Conservation (phyloP, 2,329 filamentous ascomycete species). For the Fusarium austroafricanum region DNA sequence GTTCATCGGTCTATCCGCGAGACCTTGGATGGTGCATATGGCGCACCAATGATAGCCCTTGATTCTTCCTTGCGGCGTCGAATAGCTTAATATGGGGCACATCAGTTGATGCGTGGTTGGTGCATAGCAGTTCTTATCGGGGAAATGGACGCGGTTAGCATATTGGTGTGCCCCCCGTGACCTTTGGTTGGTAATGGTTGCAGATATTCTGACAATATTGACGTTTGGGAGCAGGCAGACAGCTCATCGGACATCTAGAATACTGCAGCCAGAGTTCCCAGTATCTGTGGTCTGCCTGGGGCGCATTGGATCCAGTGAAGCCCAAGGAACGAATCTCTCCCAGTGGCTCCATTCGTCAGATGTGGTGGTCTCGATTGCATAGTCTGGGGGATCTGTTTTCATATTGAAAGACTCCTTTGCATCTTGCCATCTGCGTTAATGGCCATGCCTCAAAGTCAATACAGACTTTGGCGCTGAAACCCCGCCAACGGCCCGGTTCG, state of each 20-base stretch:
- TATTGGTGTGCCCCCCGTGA: slow-evolving; percentile 28
- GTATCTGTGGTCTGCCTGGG: slow-evolving; percentile 29
- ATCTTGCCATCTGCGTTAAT: slow-evolving; percentile 29
- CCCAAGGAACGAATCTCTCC: slow-evolving; percentile 12
- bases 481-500: slow-evolving; percentile 43
- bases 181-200: slow-evolving; percentile 26
- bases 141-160: slow-evolving; percentile 27
- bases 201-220: slow-evolving; percentile 21
- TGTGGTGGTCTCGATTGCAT: slow-evolving; percentile 13
- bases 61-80: slow-evolving; percentile 25
- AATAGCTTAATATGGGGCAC: slow-evolving; percentile 33
- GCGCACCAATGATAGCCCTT: slow-evolving; percentile 37
- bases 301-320: slow-evolving; percentile 24
- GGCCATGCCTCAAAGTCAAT: slow-evolving; percentile 40
- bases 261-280: slow-evolving; percentile 34
- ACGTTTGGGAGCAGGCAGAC: slow-evolving; percentile 21
- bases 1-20: slow-evolving; percentile 20
- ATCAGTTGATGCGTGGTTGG: slow-evolving; percentile 35
- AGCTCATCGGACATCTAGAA: slow-evolving; percentile 40
- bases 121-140: slow-evolving; percentile 24
- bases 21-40: slow-evolving; percentile 16
- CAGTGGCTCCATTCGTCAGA: slow-evolving; percentile 28
- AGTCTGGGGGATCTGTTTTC: slow-evolving; percentile 13
- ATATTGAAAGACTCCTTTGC: slow-evolving; percentile 24
- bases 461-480: slow-evolving; percentile 23